These are phyloP conservation scores for Nannochloropsis gaditana DNA, from an alignment of 108 stramenopile species.

Conservation along the genomic window DNA sequence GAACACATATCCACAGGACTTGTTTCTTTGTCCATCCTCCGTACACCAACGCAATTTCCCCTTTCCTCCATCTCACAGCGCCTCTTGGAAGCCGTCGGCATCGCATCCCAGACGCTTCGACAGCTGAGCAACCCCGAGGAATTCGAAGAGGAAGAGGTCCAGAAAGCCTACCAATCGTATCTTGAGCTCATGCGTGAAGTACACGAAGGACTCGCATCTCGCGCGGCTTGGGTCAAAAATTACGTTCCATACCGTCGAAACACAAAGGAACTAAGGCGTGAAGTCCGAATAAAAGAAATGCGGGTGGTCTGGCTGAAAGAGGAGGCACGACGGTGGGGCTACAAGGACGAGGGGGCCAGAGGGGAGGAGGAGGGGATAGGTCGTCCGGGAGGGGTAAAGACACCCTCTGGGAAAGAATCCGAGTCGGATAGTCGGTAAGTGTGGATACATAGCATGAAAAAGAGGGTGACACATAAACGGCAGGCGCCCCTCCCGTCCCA, in stretches of 20 bases:
- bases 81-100: not conserved
- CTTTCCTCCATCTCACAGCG: not conserved
- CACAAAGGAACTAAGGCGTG: not conserved
- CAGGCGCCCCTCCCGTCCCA: too few species aligned
- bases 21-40: not conserved
- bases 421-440: too few species aligned
- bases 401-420: too few species aligned
- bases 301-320: not conserved
- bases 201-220: slow-evolving; percentile 7
- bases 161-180: not conserved
- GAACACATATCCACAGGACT: not conserved
- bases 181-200: not conserved
- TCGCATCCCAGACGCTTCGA: not conserved
- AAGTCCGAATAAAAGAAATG: not conserved
- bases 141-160: slow-evolving; percentile 10
- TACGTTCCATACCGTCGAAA: slow-evolving; percentile 9
- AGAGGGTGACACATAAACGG: too few species aligned
- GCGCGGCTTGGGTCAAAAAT: not conserved
- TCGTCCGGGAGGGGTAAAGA: not conserved
- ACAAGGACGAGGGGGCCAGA: not conserved
- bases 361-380: not conserved
- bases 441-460: too few species aligned
- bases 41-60: not conserved
- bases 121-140: not conserved
- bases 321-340: not conserved